A percentile compares a stretch with the other conserved stretches of the same genome.
phyloP scores from a whole-genome alignment of 169 alveolate species.

The Plasmodium relictum region DNA sequence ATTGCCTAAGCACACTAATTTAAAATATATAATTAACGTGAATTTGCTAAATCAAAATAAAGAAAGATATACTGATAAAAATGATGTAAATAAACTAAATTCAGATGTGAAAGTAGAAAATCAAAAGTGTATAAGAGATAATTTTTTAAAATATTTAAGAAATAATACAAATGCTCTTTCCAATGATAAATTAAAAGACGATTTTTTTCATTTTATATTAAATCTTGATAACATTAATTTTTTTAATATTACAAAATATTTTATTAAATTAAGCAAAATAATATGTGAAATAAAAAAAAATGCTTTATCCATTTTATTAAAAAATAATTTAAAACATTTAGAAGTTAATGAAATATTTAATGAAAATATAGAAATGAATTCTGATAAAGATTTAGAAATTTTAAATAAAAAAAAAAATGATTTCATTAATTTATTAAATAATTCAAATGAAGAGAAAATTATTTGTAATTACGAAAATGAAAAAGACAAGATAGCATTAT shows the following conservation, averaged over 20 bases:
- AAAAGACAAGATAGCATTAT: not conserved
- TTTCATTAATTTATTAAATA: not conserved
- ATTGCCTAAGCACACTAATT: slow-evolving; percentile 52
- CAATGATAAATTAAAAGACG: slow-evolving; percentile 24
- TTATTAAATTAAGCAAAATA: slow-evolving; percentile 62
- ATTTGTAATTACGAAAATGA: not conserved
- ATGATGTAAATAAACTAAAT: not conserved
- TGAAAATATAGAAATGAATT: slow-evolving; percentile 4
- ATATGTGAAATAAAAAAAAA: slow-evolving; percentile 63
- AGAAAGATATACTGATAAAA: not conserved
- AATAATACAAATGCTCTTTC: not conserved
- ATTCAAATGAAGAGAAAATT: slow-evolving; percentile 4
- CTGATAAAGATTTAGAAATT: slow-evolving; percentile 22
- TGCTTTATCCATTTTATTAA: slow-evolving; percentile 3
- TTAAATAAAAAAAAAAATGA: slow-evolving; percentile 6
- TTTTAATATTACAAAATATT: slow-evolving; percentile 59
- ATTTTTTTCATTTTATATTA: slow-evolving; percentile 28
- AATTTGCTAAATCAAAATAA: slow-evolving; percentile 12
- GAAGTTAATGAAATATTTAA: not conserved
- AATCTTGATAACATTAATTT: slow-evolving; percentile 27
- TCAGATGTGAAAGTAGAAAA: not conserved
- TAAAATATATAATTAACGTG: slow-evolving; percentile 50
- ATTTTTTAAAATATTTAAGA: slow-evolving; percentile 18
- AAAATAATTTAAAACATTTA: not conserved
- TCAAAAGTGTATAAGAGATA: not conserved